Evolutionary conservation across 169 alveolate genomes (phyloP).

Genomic region (Theileria sp.): DNA sequence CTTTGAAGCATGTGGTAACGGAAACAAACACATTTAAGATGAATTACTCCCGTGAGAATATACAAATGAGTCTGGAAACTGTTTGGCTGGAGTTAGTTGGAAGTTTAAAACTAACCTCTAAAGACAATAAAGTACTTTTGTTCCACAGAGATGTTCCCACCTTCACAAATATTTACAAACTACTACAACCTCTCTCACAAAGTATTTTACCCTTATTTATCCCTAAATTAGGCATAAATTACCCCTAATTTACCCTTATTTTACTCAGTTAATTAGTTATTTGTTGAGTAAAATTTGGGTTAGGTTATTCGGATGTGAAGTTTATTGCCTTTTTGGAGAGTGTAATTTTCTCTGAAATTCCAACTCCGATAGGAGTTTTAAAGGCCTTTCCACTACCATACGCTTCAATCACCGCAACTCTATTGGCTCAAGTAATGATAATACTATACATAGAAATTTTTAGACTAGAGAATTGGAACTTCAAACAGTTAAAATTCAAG

Average conservation of each 20-base stretch:
- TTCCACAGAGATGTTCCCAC: constrained; percentile 27
- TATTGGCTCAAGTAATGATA: constrained; percentile 12
- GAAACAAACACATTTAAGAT: not conserved
- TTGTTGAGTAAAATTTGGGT: not conserved
- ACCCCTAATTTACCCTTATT: no score
- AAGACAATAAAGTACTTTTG: not conserved
- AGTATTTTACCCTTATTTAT: not conserved
- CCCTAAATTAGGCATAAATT: no score
- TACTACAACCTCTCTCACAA: not conserved
- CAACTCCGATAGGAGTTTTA: constrained; percentile 52
- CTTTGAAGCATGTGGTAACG: not conserved
- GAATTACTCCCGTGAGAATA: not conserved
- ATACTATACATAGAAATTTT: not conserved
- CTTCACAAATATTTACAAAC: constrained; percentile 1
- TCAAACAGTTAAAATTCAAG: constrained; percentile 12
- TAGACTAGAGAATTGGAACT: constrained; percentile 12
- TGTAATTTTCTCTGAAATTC: constrained; percentile 31
- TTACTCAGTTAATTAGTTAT: not conserved
- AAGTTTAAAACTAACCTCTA: not conserved
- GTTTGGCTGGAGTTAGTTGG: constrained; percentile 23
- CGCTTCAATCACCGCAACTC: constrained; percentile 45
- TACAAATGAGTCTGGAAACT: constrained; percentile 13
- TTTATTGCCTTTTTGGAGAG: constrained; percentile 21
- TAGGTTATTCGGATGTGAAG: constrained; percentile 9
- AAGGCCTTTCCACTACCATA: constrained; percentile 58